Evolutionary conservation across 768 basidiomycete genomes (phyloP).

Genomic region (Cystobasidium ongulense): DNA sequence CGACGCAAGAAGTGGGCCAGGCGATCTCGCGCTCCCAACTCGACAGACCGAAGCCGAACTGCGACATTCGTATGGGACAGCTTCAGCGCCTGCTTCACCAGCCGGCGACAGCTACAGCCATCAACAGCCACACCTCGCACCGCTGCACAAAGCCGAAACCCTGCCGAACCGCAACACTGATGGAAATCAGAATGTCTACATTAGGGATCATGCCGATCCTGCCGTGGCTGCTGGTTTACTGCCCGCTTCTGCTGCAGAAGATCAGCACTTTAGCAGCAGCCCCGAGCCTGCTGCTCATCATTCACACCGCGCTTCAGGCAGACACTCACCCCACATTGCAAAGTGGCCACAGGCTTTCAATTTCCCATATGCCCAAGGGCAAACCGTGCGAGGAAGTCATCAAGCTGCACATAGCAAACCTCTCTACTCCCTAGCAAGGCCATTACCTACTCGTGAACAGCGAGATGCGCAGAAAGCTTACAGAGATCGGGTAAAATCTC

Average conservation of each 20-base stretch:
- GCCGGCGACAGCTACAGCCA: neutral
- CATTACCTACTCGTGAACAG: constrained; percentile 25
- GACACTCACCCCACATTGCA: neutral
- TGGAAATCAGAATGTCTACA: neutral
- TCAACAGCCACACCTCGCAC: neutral
- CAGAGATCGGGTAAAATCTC: neutral
- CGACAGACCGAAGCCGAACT: neutral
- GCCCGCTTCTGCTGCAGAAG: neutral
- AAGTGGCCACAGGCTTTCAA: neutral
- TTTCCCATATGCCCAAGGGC: neutral
- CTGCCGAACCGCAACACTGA: neutral
- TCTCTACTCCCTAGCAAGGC: constrained; percentile 20
- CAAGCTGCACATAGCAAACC: constrained; percentile 5
- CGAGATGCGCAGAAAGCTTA: constrained; percentile 20
- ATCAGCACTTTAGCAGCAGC: neutral
- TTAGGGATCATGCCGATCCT: neutral
- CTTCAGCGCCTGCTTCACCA: constrained; percentile 5
- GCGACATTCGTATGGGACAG: neutral
- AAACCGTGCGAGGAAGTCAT: neutral
- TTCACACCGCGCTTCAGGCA: neutral
- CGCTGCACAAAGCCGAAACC: neutral
- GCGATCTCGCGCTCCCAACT: neutral
- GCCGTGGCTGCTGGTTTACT: neutral
- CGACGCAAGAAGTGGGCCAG: neutral
- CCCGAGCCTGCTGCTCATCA: neutral